phyloP scores from a whole-genome alignment of 2,329 filamentous ascomycete genomes.

The Colletotrichum lini region DNA sequence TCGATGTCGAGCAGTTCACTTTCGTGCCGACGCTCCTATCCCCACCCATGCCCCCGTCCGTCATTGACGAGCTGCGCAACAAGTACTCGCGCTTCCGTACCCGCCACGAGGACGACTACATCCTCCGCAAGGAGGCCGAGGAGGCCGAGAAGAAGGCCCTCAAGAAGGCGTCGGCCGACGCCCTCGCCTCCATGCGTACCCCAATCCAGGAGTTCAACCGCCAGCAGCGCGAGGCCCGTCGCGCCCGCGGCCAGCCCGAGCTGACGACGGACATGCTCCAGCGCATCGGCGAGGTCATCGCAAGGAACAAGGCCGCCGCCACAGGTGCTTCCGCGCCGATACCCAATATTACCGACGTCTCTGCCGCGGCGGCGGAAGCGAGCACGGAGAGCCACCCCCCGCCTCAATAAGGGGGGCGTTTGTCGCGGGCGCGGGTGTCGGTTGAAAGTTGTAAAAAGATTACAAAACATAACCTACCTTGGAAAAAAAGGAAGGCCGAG shows the following conservation, averaged over 20 bases:
- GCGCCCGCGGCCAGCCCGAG: conserved; percentile 67
- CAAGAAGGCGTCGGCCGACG: conserved; percentile 68
- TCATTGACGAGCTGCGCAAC: conserved; percentile 89
- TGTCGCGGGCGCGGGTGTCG: neutral
- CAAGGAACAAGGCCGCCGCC: conserved; percentile 61
- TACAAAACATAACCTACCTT: neutral
- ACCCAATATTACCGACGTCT: neutral
- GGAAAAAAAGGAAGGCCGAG: neutral
- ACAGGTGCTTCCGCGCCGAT: conserved; percentile 50
- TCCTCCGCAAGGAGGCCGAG: conserved; percentile 74
- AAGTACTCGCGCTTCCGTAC: conserved; percentile 87
- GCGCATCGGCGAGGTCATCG: conserved; percentile 74
- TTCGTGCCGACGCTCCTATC: conserved; percentile 84
- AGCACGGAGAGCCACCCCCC: conserved; percentile 22
- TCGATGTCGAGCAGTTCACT: conserved; percentile 80
- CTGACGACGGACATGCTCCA: conserved; percentile 72
- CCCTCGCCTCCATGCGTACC: conserved; percentile 62
- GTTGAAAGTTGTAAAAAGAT: neutral
- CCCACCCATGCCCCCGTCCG: conserved; percentile 82
- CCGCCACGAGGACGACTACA: conserved; percentile 82
- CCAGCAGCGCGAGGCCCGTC: conserved; percentile 65
- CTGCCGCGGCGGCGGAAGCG: conserved; percentile 13
- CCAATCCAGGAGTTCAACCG: conserved; percentile 73
- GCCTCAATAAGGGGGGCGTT: conserved; percentile 22
- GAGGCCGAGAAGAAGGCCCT: conserved; percentile 64